phyloP scores from a whole-genome alignment of 2,329 filamentous ascomycete genomes.

The Penicillium sp. region DNA sequence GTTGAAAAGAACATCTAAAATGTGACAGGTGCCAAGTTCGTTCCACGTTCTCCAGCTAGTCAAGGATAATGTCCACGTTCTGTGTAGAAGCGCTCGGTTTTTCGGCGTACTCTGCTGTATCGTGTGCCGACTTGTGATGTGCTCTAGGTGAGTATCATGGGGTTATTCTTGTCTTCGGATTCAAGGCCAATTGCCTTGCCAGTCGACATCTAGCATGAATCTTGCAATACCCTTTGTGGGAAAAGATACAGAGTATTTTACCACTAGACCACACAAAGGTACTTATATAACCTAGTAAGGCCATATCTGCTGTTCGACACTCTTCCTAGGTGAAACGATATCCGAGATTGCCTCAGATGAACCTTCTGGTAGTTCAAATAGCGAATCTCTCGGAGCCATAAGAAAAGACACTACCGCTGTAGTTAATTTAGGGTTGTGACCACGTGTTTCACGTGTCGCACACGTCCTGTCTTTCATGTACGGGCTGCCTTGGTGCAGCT shows the following conservation, averaged over 20 bases:
- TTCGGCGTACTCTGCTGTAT: background rate
- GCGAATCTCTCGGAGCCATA: too few relatives aligned
- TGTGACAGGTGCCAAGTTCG: too few relatives aligned
- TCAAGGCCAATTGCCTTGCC: slow-evolving; percentile 15
- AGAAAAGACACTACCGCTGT: background rate
- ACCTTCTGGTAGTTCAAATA: slow-evolving; percentile 21
- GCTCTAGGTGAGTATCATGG: slow-evolving; percentile 10
- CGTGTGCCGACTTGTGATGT: background rate
- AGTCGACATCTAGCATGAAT: slow-evolving; percentile 21
- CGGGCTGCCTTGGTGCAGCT: background rate
- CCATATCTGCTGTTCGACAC: too few relatives aligned
- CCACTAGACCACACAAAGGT: too few relatives aligned
- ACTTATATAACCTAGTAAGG: too few relatives aligned
- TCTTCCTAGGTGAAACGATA: slow-evolving; percentile 21
- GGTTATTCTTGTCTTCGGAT: slow-evolving; percentile 24
- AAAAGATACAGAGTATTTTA: too few relatives aligned
- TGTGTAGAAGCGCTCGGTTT: background rate
- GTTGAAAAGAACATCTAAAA: too few relatives aligned
- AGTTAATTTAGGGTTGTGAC: background rate
- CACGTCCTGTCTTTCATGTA: background rate
- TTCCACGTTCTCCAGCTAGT: background rate
- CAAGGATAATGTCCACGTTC: background rate
- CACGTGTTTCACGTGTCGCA: background rate
- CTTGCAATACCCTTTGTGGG: too few relatives aligned
- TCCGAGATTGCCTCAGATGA: slow-evolving; percentile 25